Percentiles rank a stretch among this genome's conserved stretches.
Conservation (phyloP, 352 stramenopile species). For the Pythium phragmitis region DNA sequence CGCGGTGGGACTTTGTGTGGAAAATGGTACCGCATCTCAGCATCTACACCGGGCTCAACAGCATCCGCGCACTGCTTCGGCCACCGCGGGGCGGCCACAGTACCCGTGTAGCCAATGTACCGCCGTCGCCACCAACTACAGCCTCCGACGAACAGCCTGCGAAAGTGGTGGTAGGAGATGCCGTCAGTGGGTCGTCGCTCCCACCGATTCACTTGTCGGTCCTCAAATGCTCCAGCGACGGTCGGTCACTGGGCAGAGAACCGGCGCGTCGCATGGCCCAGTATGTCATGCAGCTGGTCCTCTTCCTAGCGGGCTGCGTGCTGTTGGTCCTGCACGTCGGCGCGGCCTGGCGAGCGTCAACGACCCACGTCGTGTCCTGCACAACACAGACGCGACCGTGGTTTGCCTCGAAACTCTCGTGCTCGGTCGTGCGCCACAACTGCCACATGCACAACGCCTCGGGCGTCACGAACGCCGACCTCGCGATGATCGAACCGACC, state of each 20-base stretch:
- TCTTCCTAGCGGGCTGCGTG: conserved; percentile 16
- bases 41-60: conserved; percentile 31
- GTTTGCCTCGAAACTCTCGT: conserved; percentile 35
- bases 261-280: neutral
- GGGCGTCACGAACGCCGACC: conserved; percentile 10
- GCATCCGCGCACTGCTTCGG: conserved; percentile 26
- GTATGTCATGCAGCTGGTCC: neutral
- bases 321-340: conserved; percentile 24
- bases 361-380: conserved; percentile 20
- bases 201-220: no score
- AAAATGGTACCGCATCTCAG: conserved; percentile 39
- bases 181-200: no score
- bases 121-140: no score
- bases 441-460: conserved; percentile 23
- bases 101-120: no score
- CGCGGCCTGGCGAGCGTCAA: conserved; percentile 2
- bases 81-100: neutral
- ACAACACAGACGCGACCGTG: conserved; percentile 35
- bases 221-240: no score
- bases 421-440: conserved; percentile 23
- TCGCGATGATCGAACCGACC: conserved; percentile 28
- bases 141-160: no score
- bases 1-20: conserved; percentile 25
- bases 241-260: no score
- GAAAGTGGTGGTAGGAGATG: no score